Base-by-base conservation (phyloP, 2,329 filamentous ascomycete species). In the Penicillium crustosum region DNA sequence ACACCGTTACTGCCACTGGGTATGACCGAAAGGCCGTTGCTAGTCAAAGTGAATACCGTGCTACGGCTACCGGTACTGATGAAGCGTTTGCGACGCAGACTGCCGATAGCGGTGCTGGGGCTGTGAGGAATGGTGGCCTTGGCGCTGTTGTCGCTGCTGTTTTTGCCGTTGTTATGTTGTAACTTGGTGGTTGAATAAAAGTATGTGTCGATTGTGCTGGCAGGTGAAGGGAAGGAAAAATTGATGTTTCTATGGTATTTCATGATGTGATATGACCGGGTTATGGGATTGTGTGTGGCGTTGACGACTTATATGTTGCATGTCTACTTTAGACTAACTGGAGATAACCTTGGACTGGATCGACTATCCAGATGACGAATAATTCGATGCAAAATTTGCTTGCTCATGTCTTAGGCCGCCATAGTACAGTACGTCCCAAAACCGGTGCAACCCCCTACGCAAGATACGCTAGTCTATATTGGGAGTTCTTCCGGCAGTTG, bases 1-100 rank as follows among this genome's bases (percentile, higher is more conserved):
- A 71, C 51, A 75, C 73, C 1, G 74, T 77, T 44, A 72, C 72
- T 0, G 75, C 74, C 43, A 72, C 67, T 27, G 61, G 66, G 51
- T 65, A 63, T 51, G 61, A 68, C 47, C n/a, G 23, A 2, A 64
- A 64, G 52, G 62, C 61, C 44, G 66, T 67, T 44, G 55, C 51
- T 4, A 61, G 60, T 23, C 55, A 62, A 57, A 58, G 55, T 47
- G 54, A 62, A 21, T 58, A 56, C 52, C 49, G 55, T 6, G 57
- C 61, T 27, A 64, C 64, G 39, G 60, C 56, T 52, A 66, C 64
- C 1, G 59, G 56, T 25, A 53, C 53, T 9, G 55, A 43, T 35
- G 10, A 36, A 10, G 44, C 49, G 4, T 56, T 53, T 43, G 44
- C 50, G n/a, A 53, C 55, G 36, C 53, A 61, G 51, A 62, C 59